These are phyloP conservation scores for Helianthus tuberosus DNA, from an alignment of 129 eudicot genomes.

Conservation along the genomic window DNA sequence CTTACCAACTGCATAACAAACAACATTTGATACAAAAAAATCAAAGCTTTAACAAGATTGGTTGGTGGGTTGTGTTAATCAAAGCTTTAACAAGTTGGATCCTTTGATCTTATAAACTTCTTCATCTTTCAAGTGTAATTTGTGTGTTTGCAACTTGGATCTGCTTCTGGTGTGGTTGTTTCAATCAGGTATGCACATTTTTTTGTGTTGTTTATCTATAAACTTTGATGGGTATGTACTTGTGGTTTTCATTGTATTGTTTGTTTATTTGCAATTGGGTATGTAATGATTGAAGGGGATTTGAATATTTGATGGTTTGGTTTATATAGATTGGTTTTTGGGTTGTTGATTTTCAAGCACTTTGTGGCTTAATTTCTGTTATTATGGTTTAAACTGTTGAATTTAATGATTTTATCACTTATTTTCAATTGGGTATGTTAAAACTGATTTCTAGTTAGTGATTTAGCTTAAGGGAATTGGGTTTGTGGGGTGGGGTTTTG, in stretches of 20 bases:
- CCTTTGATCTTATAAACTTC: slow-evolving; percentile 5
- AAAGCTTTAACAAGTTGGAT: slow-evolving; percentile 20
- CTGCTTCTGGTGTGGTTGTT: slow-evolving; percentile 27
- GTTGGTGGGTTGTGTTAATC: slow-evolving; percentile 20
- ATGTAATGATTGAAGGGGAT: neutral
- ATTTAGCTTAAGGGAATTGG: neutral
- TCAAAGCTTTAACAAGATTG: slow-evolving; percentile 20
- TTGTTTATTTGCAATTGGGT: slow-evolving; percentile 7
- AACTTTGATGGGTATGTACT: neutral
- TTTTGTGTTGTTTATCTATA: neutral
- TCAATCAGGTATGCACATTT: slow-evolving; percentile 31
- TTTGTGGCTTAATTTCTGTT: slow-evolving; percentile 3
- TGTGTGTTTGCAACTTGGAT: slow-evolving; percentile 34
- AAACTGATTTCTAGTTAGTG: neutral
- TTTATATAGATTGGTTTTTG: neutral
- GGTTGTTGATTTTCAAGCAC: slow-evolving; percentile 1
- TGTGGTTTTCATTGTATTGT: neutral
- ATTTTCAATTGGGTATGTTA: neutral
- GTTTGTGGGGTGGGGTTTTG: neutral
- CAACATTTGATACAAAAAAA: slow-evolving; percentile 8
- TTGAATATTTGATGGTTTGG: neutral
- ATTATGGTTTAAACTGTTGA: neutral
- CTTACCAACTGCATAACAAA: neutral
- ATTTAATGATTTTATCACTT: neutral
- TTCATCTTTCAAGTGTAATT: neutral